phyloP scores from a whole-genome alignment of 2,329 filamentous ascomycete genomes.

The Rasamsonia emersonii region DNA sequence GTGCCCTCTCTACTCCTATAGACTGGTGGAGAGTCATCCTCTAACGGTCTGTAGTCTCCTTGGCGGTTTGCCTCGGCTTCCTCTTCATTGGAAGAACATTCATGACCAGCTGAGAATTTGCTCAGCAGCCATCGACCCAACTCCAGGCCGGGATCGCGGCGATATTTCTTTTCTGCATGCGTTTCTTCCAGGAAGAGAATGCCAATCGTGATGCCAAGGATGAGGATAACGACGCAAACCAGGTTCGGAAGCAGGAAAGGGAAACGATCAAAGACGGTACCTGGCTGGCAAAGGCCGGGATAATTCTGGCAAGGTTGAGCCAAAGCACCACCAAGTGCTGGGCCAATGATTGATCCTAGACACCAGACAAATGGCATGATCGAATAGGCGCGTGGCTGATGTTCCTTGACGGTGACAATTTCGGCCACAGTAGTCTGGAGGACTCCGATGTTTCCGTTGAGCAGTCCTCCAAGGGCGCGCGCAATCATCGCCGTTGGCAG shows the following conservation, averaged over 20 bases:
- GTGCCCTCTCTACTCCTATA: conserved; percentile 55
- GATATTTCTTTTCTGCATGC: conserved; percentile 69
- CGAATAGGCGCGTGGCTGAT: conserved; percentile 89
- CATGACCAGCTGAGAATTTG: conserved; percentile 20
- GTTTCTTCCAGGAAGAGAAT: conserved; percentile 90
- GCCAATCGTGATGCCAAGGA: conserved; percentile 67
- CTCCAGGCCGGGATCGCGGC: conserved; percentile 67
- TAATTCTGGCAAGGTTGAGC: conserved; percentile 80
- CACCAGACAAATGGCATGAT: conserved; percentile 99
- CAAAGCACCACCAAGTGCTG: conserved; percentile 80
- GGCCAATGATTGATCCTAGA: conserved; percentile 88
- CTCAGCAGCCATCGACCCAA: conserved; percentile 61
- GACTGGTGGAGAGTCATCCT: conserved; percentile 55
- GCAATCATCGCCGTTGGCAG: conserved; percentile 76
- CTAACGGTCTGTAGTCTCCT: conserved; percentile 55
- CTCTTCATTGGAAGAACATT: conserved; percentile 12
- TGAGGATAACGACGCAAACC: conserved; percentile 73
- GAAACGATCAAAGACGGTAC: conserved; percentile 73
- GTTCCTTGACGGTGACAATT: conserved; percentile 83
- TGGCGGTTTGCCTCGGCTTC: conserved; percentile 32
- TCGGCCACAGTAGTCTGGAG: conserved; percentile 93
- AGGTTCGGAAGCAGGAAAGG: conserved; percentile 89
- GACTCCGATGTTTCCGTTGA: conserved; percentile 96
- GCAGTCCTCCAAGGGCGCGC: conserved; percentile 75
- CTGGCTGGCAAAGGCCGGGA: conserved; percentile 61